phyloP scores from a whole-genome alignment of 1,284 basidiomycete genomes.

The Porphyrellus sp. region DNA sequence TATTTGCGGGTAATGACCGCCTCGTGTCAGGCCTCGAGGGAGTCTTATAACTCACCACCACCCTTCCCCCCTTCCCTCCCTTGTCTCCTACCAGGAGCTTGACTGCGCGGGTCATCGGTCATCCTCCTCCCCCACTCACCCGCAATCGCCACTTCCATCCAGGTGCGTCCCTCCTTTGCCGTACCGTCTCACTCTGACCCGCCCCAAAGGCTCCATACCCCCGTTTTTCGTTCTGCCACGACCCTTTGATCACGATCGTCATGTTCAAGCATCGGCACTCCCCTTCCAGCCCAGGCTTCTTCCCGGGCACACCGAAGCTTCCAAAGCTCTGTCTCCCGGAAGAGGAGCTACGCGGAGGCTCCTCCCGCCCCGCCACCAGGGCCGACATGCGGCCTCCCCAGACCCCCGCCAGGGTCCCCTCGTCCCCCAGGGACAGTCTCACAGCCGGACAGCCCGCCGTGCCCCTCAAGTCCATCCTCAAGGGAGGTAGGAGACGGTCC shows the following conservation, averaged over 20 bases:
- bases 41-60: conserved; percentile 17
- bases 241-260: conserved; percentile 29
- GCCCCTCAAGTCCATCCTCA: conserved; percentile 34
- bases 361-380: conserved; percentile 22
- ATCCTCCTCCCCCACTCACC: conserved; percentile 11
- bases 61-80: not conserved
- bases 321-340: conserved; percentile 30
- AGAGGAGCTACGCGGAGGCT: conserved; percentile 23
- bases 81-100: conserved; percentile 19
- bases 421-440: conserved; percentile 21
- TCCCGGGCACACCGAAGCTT: conserved; percentile 32
- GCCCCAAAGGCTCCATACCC: not conserved
- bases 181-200: not conserved
- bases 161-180: conserved; percentile 8
- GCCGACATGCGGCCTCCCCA: conserved; percentile 19
- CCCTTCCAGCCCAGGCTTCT: conserved; percentile 18
- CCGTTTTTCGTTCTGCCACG: conserved; percentile 20
- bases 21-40: conserved; percentile 31
- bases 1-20: conserved; percentile 12
- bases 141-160: conserved; percentile 9
- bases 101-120: conserved; percentile 28
- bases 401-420: conserved; percentile 22
- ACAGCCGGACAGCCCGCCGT: conserved; percentile 26
- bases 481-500: conserved; percentile 22
- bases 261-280: conserved; percentile 32